Conservation (phyloP, 2,329 filamentous ascomycete genomes). For the Venturia nashicola region DNA sequence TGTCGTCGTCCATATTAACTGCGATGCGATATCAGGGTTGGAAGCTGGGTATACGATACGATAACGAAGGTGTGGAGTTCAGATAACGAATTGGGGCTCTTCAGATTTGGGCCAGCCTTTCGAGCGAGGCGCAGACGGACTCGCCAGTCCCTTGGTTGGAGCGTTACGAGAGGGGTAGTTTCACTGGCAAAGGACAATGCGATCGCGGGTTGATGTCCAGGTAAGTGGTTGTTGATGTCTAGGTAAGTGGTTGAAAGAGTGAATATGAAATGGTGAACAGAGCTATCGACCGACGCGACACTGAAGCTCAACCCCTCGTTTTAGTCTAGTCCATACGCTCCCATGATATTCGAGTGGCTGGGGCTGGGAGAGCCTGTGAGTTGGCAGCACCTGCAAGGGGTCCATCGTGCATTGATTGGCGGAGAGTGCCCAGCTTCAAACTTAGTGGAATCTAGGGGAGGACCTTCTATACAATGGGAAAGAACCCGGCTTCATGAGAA, state of each 20-base stretch:
- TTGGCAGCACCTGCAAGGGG: not conserved
- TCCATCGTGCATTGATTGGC: not conserved
- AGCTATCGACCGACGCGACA: not conserved
- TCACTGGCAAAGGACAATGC: not conserved
- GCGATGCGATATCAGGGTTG: not conserved
- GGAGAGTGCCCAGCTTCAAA: not conserved
- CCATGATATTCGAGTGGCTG: not conserved
- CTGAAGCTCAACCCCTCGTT: not conserved
- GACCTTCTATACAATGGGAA: not conserved
- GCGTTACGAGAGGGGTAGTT: not conserved
- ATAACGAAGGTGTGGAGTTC: not conserved
- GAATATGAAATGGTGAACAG: not conserved
- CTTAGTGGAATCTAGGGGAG: not conserved
- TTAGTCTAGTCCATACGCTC: not conserved
- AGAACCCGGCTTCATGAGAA: not conserved
- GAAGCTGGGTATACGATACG: not conserved
- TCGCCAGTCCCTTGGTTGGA: not conserved
- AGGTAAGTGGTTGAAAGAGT: not conserved
- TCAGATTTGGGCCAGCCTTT: not conserved
- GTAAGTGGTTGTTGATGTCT: not conserved
- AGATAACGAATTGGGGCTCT: not conserved
- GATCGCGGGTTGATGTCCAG: not conserved
- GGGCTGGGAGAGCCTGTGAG: not conserved
- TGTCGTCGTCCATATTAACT: slow-evolving; percentile 1
- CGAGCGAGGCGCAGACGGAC: not conserved